These are phyloP conservation scores for Schoenoplectus triqueter DNA, from an alignment of 202 grass and related monocot genomes.

Conservation along the genomic window DNA sequence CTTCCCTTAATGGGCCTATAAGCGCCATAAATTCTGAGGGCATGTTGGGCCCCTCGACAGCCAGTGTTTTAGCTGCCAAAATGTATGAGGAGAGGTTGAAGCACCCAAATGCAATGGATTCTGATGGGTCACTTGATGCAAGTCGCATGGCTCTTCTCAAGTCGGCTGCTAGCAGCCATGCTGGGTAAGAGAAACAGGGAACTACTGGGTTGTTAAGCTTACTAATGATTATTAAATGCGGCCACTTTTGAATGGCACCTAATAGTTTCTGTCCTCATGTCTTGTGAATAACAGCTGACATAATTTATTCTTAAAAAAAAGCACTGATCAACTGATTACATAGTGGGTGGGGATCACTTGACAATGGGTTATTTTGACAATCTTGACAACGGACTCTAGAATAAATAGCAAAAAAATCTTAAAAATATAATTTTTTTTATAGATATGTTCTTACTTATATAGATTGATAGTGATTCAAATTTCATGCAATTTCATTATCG, in stretches of 20 bases:
- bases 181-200: constrained; percentile 53
- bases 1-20: constrained; percentile 73
- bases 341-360: too few species aligned
- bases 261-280: not conserved
- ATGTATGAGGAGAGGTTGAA: constrained; percentile 98
- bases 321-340: too few species aligned
- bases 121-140: constrained; percentile 82
- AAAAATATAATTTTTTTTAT: too few species aligned
- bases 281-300: not conserved
- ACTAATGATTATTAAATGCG: not conserved
- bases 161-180: constrained; percentile 76
- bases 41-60: constrained; percentile 79
- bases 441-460: too few species aligned
- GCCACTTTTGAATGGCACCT: not conserved
- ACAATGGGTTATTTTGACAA: too few species aligned
- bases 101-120: constrained; percentile 77
- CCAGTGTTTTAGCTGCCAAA: constrained; percentile 95
- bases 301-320: not conserved
- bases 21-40: constrained; percentile 76
- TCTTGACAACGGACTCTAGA: too few species aligned
- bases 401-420: too few species aligned
- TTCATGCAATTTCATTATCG: too few species aligned
- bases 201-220: not conserved
- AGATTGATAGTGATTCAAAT: too few species aligned
- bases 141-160: constrained; percentile 95